phyloP scores from a whole-genome alignment of 1,139 yeast species.

The Candida mesenterica region DNA sequence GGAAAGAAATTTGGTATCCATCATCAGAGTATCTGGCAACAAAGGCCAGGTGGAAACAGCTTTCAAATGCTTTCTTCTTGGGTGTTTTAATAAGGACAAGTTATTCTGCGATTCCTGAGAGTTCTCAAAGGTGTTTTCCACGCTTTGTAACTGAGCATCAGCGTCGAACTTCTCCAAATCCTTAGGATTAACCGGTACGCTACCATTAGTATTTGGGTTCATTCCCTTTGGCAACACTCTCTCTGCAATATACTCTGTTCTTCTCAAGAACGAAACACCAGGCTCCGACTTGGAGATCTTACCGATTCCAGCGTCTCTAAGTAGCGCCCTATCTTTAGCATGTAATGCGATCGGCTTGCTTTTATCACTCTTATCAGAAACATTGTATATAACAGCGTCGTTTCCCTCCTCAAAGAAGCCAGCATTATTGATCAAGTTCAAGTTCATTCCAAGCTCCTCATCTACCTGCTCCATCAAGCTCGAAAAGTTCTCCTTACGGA shows the following conservation, averaged over 20 bases:
- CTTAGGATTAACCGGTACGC: constrained; percentile 10
- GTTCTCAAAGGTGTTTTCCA: constrained; percentile 74
- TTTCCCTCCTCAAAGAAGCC: constrained; percentile 69
- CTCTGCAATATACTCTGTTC: constrained; percentile 86
- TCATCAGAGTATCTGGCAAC: constrained; percentile 84
- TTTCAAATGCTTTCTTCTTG: constrained; percentile 66
- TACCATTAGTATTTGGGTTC: not conserved
- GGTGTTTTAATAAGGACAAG: constrained; percentile 61
- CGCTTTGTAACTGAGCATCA: constrained; percentile 59
- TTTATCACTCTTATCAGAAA: constrained; percentile 19
- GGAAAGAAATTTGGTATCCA: constrained; percentile 73
- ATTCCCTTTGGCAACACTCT: constrained; percentile 22
- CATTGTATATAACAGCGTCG: constrained; percentile 41
- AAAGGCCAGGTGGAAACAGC: constrained; percentile 81
- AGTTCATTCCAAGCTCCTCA: constrained; percentile 74
- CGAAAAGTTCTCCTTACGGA: constrained; percentile 72
- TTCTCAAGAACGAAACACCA: constrained; percentile 80
- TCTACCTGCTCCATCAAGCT: constrained; percentile 64
- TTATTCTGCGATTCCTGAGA: constrained; percentile 48
- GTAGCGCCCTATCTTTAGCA: constrained; percentile 70
- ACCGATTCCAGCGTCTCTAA: constrained; percentile 73
- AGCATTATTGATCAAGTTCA: constrained; percentile 68
- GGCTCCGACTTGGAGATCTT: constrained; percentile 51
- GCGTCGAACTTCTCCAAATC: constrained; percentile 51
- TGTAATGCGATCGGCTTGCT: constrained; percentile 48